Conservation (phyloP, 1,284 basidiomycete species). For the Marasmius tenuissimus region DNA sequence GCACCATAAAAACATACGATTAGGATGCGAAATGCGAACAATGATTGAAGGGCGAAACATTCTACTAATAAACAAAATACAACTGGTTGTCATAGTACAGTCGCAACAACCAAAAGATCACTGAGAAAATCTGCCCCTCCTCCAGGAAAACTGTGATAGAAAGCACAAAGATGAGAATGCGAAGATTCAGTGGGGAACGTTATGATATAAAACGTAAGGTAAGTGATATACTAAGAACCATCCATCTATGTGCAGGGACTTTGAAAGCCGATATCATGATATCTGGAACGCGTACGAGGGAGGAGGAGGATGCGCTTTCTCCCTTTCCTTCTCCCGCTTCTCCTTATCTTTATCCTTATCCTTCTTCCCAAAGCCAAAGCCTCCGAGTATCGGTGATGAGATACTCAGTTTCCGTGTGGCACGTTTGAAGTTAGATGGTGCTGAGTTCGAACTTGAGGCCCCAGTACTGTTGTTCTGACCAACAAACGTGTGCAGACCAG, state of each 20-base stretch:
- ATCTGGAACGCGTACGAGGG: neutral
- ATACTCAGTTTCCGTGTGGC: conserved; percentile 70
- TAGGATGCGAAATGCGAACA: neutral
- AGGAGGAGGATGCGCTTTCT: conserved; percentile 1
- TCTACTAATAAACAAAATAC: neutral
- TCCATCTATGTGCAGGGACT: neutral
- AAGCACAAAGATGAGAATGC: neutral
- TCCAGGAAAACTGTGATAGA: neutral
- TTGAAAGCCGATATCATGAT: neutral
- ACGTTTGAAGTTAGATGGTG: conserved; percentile 32
- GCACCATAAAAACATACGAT: conserved; percentile 1
- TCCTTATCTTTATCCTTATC: conserved; percentile 33
- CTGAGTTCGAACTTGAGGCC: conserved; percentile 19
- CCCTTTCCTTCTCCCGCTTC: conserved; percentile 30
- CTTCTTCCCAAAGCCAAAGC: conserved; percentile 50
- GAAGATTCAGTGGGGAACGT: neutral
- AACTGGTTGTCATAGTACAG: neutral
- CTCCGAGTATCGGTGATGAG: conserved; percentile 52
- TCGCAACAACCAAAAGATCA: neutral
- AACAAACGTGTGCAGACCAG: conserved; percentile 17
- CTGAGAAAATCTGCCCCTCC: neutral
- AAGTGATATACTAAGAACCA: neutral
- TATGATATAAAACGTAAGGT: neutral
- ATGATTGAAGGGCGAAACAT: neutral
- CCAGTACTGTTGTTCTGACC: conserved; percentile 27